phyloP scores from a whole-genome alignment of 768 basidiomycete genomes.

The Auricularia sp. region DNA sequence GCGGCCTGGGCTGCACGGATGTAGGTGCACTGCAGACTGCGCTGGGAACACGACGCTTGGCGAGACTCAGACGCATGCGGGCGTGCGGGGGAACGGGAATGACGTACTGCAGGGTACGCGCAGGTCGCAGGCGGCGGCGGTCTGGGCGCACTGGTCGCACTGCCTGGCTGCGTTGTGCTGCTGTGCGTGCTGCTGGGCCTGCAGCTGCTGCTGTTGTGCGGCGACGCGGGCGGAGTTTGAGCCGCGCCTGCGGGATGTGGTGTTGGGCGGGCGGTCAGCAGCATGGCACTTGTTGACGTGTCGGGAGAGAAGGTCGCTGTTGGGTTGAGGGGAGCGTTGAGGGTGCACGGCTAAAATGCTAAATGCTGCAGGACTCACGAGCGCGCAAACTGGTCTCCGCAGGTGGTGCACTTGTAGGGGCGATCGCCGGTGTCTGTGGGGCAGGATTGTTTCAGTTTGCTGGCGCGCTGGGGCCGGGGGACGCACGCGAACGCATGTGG shows the following conservation, averaged over 20 bases:
- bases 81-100: neutral
- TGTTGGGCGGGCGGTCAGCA: constrained; percentile 45
- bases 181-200: constrained; percentile 35
- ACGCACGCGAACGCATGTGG: constrained; percentile 86
- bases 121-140: constrained; percentile 31
- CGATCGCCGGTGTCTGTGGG: constrained; percentile 74
- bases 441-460: constrained; percentile 9
- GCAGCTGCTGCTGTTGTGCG: constrained; percentile 22
- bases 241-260: constrained; percentile 22
- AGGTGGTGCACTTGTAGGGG: constrained; percentile 80
- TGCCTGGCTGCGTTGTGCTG: constrained; percentile 37
- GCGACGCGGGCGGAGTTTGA: constrained; percentile 67
- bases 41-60: constrained; percentile 7
- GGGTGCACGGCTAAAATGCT: neutral
- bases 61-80: neutral
- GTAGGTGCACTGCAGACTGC: constrained; percentile 7
- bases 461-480: constrained; percentile 4
- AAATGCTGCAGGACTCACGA: constrained; percentile 36
- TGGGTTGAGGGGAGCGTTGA: constrained; percentile 6
- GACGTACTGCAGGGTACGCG: constrained; percentile 10
- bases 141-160: constrained; percentile 76
- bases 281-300: constrained; percentile 86
- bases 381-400: constrained; percentile 83
- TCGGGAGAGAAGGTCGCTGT: constrained; percentile 72
- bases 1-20: neutral